These are phyloP conservation scores for Cystoisospora suis DNA, from an alignment of 169 alveolate species.

Conservation along the genomic window DNA sequence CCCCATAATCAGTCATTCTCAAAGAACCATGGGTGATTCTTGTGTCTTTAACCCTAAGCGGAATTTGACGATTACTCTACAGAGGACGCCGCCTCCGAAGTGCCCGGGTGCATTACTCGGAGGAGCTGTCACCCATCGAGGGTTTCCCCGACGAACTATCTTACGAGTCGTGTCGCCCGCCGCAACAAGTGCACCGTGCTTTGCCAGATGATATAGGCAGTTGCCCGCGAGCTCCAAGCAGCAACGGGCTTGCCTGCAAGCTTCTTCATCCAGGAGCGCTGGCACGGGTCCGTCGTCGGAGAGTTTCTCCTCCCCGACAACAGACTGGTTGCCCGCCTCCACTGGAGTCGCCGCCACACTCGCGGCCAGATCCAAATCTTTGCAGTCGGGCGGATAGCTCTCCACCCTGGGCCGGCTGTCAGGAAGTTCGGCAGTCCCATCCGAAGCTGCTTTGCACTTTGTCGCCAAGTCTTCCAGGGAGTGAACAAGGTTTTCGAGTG, in stretches of 20 bases:
- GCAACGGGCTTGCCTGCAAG: neutral
- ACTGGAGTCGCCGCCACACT: neutral
- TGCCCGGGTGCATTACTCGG: too few species aligned
- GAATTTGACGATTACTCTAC: too few species aligned
- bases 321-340: neutral
- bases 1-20: too few species aligned
- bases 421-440: neutral
- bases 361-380: neutral
- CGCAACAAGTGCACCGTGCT: neutral
- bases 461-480: neutral
- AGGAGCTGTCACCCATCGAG: too few species aligned
- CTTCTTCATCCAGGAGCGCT: neutral
- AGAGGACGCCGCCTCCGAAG: too few species aligned
- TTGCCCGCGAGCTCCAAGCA: neutral
- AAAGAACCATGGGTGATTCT: too few species aligned
- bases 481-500: neutral
- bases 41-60: too few species aligned
- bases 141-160: too few species aligned
- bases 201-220: neutral
- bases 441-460: neutral
- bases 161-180: neutral
- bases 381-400: too few species aligned
- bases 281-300: too few species aligned
- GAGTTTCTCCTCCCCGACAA: neutral
- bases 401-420: neutral